phyloP scores from a whole-genome alignment of 192 early-diverging fungal species.

The Dissophora ornata region DNA sequence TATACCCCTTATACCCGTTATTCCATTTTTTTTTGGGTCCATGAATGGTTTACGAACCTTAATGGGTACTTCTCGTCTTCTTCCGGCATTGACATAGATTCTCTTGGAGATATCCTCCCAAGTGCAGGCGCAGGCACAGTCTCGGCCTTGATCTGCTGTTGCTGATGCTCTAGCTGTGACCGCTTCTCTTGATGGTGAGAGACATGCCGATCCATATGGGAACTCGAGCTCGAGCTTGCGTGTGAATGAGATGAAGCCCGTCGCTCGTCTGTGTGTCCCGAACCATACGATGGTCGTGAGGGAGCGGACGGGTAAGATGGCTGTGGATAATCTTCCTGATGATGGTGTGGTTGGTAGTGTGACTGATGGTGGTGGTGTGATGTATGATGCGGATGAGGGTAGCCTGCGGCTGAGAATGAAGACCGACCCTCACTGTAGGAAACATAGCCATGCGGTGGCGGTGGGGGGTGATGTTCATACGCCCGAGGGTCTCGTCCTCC shows the following conservation, averaged over 20 bases:
- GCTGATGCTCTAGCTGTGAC: too few species aligned
- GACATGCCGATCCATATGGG: not conserved
- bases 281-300: not conserved
- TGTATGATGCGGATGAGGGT: not conserved
- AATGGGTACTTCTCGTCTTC: not conserved
- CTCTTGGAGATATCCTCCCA: too few species aligned
- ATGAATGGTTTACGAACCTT: not conserved
- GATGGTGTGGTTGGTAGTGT: not conserved
- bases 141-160: too few species aligned
- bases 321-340: not conserved
- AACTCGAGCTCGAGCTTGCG: not conserved
- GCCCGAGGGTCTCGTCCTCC: not conserved
- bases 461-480: not conserved
- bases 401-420: not conserved
- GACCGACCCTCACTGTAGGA: not conserved
- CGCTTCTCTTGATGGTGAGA: too few species aligned
- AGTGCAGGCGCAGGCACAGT: too few species aligned
- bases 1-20: too few species aligned
- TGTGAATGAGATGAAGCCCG: not conserved
- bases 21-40: too few species aligned
- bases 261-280: not conserved
- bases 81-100: too few species aligned
- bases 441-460: not conserved
- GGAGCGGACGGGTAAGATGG: conserved; percentile 1
- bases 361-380: too few species aligned